Conservation (phyloP, 2,329 filamentous ascomycete genomes). For the Botrytis byssoidea region DNA sequence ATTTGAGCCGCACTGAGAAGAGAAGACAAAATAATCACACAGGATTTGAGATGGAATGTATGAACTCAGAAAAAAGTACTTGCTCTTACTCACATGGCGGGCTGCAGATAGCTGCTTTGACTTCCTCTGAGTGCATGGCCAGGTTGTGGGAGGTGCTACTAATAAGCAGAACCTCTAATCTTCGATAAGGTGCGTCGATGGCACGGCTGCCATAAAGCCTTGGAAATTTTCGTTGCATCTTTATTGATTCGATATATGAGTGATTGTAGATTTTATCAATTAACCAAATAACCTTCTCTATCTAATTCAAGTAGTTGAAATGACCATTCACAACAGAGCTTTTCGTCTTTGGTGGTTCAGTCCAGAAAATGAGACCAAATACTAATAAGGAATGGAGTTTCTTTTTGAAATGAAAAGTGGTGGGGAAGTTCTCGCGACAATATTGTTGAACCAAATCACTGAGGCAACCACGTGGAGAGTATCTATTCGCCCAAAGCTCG, state of each 20-base stretch:
- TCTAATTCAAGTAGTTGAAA: background rate
- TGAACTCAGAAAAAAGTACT: fast-evolving
- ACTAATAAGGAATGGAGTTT: background rate
- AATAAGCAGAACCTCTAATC: background rate
- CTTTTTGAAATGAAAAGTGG: background rate
- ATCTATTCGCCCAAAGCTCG: background rate
- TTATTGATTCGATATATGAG: background rate
- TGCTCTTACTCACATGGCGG: background rate
- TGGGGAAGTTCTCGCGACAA: background rate
- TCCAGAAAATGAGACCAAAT: background rate
- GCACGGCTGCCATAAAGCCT: background rate
- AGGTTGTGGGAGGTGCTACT: background rate
- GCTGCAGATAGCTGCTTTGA: background rate
- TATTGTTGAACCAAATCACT: background rate
- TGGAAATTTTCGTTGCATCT: background rate
- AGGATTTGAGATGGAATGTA: background rate
- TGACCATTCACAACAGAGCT: too few relatives aligned
- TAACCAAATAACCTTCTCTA: background rate
- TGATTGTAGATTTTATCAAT: background rate
- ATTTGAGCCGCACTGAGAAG: too few relatives aligned
- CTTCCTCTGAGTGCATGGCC: background rate
- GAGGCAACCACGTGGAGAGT: background rate
- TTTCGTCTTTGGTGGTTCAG: too few relatives aligned
- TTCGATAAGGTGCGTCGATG: background rate
- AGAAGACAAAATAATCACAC: too few relatives aligned